These are phyloP conservation scores for Fusarium tricinctum DNA, from an alignment of 2,329 filamentous ascomycete genomes.

Conservation along the genomic window DNA sequence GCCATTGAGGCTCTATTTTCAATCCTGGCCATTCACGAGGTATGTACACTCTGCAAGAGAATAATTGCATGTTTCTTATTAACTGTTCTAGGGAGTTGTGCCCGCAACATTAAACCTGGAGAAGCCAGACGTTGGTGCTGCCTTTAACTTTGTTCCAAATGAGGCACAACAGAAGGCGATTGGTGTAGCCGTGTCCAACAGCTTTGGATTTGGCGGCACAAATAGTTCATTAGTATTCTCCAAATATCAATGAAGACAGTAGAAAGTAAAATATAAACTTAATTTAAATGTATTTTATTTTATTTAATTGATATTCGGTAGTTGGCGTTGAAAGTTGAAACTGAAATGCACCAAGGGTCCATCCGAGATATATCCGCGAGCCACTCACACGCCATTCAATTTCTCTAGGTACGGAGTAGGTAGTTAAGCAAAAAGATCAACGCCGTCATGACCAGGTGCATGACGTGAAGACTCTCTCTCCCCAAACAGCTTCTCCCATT, in stretches of 20 bases:
- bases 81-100: conserved; percentile 73
- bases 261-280: not conserved
- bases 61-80: not conserved
- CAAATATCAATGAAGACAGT: conserved; percentile 34
- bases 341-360: conserved; percentile 17
- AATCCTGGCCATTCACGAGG: conserved; percentile 82
- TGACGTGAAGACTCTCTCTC: conserved; percentile 49
- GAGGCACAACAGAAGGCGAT: conserved; percentile 78
- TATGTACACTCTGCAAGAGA: conserved; percentile 60
- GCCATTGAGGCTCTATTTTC: conserved; percentile 91
- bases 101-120: conserved; percentile 90
- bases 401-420: conserved; percentile 1
- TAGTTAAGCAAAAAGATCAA: conserved; percentile 45
- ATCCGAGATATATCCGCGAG: conserved; percentile 46
- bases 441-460: conserved; percentile 48
- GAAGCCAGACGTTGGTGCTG: conserved; percentile 73
- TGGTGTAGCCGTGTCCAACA: conserved; percentile 87
- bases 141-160: conserved; percentile 88
- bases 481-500: conserved; percentile 16
- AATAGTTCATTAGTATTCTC: conserved; percentile 91
- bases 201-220: conserved; percentile 97
- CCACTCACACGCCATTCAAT: conserved; percentile 38
- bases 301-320: too few relatives aligned
- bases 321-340: too few relatives aligned
- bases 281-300: conserved; percentile 5